Conservation (phyloP, 2,329 filamentous ascomycete genomes). For the Tolypocladium cylindrosporum region DNA sequence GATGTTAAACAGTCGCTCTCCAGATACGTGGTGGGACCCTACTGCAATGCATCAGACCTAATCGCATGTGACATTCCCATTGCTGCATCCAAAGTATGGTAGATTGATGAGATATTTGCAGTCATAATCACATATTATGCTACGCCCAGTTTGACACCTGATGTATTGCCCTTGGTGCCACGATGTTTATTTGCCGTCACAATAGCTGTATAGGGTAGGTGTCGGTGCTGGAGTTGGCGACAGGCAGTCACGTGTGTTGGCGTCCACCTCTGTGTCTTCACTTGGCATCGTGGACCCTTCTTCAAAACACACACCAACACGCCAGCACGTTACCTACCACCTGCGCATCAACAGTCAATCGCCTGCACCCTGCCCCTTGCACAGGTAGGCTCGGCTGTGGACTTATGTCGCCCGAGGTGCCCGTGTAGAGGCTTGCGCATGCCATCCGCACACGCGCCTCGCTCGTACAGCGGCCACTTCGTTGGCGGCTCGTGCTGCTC, state of each 20-base stretch:
- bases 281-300: constrained; percentile 9
- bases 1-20: too few relatives aligned
- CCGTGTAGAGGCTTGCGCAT: background rate
- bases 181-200: background rate
- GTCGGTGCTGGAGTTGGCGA: background rate
- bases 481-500: background rate
- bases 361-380: background rate
- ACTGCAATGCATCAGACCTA: background rate
- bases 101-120: too few relatives aligned
- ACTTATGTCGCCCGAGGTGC: background rate
- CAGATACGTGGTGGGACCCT: too few relatives aligned
- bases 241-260: background rate
- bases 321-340: background rate
- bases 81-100: background rate
- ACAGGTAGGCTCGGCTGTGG: background rate
- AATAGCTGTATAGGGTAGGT: background rate
- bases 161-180: background rate
- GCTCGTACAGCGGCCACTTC: background rate
- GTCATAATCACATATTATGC: too few relatives aligned
- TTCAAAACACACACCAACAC: background rate
- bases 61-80: background rate
- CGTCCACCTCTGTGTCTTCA: background rate
- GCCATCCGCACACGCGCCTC: background rate
- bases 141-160: background rate
- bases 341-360: background rate